Evolutionary conservation across 371 early-diverging fungal species (phyloP), one percentile per base, ranked within the genome.

Genomic region (Blakeslea trispora): DNA sequence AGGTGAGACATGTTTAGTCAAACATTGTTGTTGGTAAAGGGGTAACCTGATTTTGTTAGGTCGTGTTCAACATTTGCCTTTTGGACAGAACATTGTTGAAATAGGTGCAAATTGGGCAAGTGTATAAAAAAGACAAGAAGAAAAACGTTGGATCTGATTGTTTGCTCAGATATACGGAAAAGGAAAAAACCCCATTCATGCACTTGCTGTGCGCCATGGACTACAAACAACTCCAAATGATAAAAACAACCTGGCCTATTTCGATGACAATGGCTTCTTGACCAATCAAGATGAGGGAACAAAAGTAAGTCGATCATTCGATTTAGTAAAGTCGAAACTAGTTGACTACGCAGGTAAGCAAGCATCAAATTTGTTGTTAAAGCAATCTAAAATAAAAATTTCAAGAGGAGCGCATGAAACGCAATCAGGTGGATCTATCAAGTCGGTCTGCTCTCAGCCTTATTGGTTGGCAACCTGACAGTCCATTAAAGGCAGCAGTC

Each of bases 21-120:
- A n/a, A n/a, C n/a, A n/a, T n/a, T n/a, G n/a, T n/a, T n/a, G n/a
- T n/a, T n/a, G n/a, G n/a, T n/a, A n/a, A n/a, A n/a, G n/a, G n/a
- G n/a, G n/a, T n/a, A n/a, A n/a, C n/a, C n/a, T n/a, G n/a, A n/a
- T n/a, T n/a, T n/a, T n/a, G n/a, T n/a, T 34, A 75, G 77, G 78
- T 10, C 45, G 79, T 51, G 74, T 75, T 3, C 70, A 70, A 24
- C 65, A 79, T 64, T 54, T 21, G 9, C 9, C 41, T 0, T 75
- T 79, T 64, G 72, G 70, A 4, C 45, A 61, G 24, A 46, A 50
- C 17, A 24, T 55, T 2, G 71, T 79, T 11, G 79, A 79, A 46
- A 43, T 79, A 15, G 79, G 79, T 23, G 76, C 74, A 9, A 79
- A 79, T 50, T 79, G 79, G 79, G 78, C 74, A 63, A 59, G 39